Conservation (phyloP, 1,284 basidiomycete species). For the Salmacisia buchloeana region DNA sequence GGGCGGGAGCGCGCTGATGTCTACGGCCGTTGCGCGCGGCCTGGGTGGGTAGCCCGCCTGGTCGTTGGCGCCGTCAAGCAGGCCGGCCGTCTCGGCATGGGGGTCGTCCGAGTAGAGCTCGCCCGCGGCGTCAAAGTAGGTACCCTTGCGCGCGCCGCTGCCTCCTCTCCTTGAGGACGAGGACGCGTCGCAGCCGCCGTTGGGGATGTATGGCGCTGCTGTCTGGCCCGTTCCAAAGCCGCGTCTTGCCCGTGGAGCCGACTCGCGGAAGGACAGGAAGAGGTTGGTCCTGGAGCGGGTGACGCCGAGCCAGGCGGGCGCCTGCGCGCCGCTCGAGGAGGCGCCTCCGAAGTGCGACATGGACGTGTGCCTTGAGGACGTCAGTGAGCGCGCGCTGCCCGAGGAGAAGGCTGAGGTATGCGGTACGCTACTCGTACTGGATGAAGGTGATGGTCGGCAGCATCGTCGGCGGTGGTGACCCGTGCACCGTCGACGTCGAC, state of each 20-base stretch:
- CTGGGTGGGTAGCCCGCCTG: slow-evolving; percentile 12
- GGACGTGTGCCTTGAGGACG: neutral
- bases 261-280: slow-evolving; percentile 91
- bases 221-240: slow-evolving; percentile 11
- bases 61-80: slow-evolving; percentile 52
- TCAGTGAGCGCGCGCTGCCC: no score
- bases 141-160: slow-evolving; percentile 6
- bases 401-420: no score
- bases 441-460: neutral
- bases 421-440: neutral
- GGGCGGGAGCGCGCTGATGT: slow-evolving; percentile 35
- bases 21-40: neutral
- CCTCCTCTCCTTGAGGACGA: neutral
- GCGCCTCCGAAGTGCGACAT: neutral
- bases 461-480: no score
- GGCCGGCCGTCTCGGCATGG: slow-evolving; percentile 2
- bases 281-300: slow-evolving; percentile 85
- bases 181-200: slow-evolving; percentile 13
- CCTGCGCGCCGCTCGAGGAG: neutral
- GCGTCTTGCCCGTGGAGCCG: slow-evolving; percentile 46
- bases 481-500: neutral
- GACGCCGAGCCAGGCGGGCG: slow-evolving; percentile 25
- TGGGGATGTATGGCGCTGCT: slow-evolving; percentile 35
- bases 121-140: slow-evolving; percentile 25
- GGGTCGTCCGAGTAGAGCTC: slow-evolving; percentile 16